Evolutionary conservation across 805 yeast species (phyloP).

Genomic region (Lachancea fermentati): DNA sequence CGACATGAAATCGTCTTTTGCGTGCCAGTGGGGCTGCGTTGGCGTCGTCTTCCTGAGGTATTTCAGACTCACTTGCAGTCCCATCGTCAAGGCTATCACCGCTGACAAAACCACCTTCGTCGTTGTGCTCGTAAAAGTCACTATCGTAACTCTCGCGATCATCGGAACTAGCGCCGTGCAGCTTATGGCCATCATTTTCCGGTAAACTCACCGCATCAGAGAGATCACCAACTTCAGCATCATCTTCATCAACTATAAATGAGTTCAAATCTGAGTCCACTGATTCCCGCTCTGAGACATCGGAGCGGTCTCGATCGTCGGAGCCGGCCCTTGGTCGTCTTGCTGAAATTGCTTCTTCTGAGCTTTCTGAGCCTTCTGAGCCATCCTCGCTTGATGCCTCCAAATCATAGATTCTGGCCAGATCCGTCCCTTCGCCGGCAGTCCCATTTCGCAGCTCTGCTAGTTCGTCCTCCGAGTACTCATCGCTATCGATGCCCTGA

Average conservation of each 20-base stretch:
- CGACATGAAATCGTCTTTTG: slow-evolving; percentile 19
- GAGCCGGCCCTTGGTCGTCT: too few species aligned
- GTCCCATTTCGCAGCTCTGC: slow-evolving; percentile 10
- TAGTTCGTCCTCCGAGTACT: slow-evolving; percentile 25
- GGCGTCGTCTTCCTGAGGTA: slow-evolving; percentile 35
- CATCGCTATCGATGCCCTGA: slow-evolving; percentile 15
- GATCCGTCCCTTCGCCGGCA: not conserved
- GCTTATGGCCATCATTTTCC: not conserved
- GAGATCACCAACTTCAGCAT: slow-evolving; percentile 10
- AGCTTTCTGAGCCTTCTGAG: slow-evolving; percentile 1
- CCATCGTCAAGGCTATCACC: slow-evolving; percentile 28
- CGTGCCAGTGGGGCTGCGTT: slow-evolving; percentile 30
- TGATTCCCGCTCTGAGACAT: not conserved
- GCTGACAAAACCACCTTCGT: slow-evolving; percentile 27
- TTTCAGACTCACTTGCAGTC: slow-evolving; percentile 15
- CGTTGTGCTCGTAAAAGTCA: slow-evolving; percentile 29
- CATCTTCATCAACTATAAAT: slow-evolving; percentile 13
- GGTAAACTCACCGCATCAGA: slow-evolving; percentile 8
- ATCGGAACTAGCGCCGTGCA: slow-evolving; percentile 1
- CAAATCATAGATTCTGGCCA: not conserved
- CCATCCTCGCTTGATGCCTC: slow-evolving; percentile 1
- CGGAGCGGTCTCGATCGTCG: slow-evolving; percentile 5
- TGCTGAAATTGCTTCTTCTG: too few species aligned
- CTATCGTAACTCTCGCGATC: slow-evolving; percentile 13
- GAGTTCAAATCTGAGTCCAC: slow-evolving; percentile 11